A percentile compares a stretch with the other conserved stretches of the same genome.
These are phyloP conservation scores for Suillus clintonianus DNA, from an alignment of 768 basidiomycete genomes.

Conservation along the genomic window DNA sequence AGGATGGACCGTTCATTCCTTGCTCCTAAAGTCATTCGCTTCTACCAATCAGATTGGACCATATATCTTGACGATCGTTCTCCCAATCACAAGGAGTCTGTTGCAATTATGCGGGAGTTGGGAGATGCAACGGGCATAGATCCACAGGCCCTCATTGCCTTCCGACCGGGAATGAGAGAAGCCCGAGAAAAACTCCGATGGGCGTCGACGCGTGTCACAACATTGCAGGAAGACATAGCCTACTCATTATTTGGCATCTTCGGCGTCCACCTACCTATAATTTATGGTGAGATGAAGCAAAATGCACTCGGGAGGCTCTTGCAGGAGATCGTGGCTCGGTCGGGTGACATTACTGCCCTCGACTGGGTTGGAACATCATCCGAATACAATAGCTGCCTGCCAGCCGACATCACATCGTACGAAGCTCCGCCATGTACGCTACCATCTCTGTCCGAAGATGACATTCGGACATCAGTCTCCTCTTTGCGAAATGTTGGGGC, in stretches of 20 bases:
- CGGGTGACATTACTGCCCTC: background rate
- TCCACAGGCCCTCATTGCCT: background rate
- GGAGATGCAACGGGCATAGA: background rate
- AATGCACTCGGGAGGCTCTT: background rate
- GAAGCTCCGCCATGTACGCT: background rate
- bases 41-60: background rate
- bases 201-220: background rate
- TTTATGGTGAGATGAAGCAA: background rate
- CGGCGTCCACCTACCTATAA: background rate
- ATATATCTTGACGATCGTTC: background rate
- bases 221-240: background rate
- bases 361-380: slow-evolving; percentile 1
- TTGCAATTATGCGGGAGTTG: background rate
- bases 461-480: background rate
- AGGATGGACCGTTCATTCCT: background rate
- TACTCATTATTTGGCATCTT: background rate
- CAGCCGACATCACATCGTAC: background rate
- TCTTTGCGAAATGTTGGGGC: background rate
- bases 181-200: background rate
- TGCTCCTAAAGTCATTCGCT: background rate
- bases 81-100: background rate
- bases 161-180: background rate
- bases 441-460: background rate
- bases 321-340: slow-evolving; percentile 1
- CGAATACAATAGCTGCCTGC: background rate